A percentile compares a stretch with the other conserved stretches of the same genome.
phyloP scores from a whole-genome alignment of 805 yeast species.

The Nakazawaea populi region DNA sequence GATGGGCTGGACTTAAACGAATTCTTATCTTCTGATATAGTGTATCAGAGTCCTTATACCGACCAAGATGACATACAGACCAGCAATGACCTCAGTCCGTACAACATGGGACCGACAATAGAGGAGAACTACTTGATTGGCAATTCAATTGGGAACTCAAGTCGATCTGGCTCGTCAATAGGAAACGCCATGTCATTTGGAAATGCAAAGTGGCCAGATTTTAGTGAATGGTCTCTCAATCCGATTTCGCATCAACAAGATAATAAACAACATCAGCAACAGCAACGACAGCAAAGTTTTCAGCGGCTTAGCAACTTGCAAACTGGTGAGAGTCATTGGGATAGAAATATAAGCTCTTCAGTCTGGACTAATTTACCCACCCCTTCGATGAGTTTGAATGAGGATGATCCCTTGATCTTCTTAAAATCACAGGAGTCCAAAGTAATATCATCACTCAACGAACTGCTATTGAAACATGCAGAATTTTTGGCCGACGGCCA shows the following conservation, averaged over 20 bases:
- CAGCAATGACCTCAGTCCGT: constrained; percentile 2
- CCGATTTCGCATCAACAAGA: neutral
- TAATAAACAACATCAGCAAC: neutral
- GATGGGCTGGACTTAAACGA: neutral
- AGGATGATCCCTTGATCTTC: constrained; percentile 26
- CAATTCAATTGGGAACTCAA: no score
- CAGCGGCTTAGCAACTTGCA: neutral
- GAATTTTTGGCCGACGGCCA: constrained; percentile 28
- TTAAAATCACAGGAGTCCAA: constrained; percentile 24
- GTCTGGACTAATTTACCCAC: constrained; percentile 3
- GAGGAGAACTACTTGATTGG: constrained; percentile 14
- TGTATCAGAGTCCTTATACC: constrained; percentile 1
- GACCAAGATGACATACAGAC: neutral
- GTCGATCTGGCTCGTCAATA: neutral
- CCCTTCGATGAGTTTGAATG: constrained; percentile 7
- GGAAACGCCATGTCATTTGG: neutral
- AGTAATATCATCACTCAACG: constrained; percentile 18
- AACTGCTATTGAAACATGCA: constrained; percentile 21
- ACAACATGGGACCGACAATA: constrained; percentile 17
- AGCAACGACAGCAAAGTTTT: neutral
- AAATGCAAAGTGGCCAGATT: neutral
- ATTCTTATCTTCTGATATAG: neutral
- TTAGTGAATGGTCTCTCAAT: neutral
- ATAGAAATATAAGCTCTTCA: neutral
- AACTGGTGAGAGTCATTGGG: neutral